phyloP scores from a whole-genome alignment of 139 green algal species.

The Tetradesmus obliquus region DNA sequence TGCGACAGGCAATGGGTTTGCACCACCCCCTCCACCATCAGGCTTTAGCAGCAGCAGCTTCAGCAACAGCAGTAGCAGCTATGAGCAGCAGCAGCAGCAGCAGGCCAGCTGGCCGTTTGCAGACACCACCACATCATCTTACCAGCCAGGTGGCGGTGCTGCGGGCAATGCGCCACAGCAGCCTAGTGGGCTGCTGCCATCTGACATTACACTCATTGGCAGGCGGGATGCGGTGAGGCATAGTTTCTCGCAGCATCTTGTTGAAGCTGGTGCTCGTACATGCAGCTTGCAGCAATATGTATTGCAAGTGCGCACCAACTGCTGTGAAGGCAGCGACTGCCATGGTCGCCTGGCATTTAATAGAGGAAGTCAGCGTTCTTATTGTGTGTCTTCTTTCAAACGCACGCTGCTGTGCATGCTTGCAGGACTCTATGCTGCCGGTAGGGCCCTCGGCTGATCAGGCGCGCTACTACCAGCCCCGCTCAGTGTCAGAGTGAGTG shows the following conservation, averaged over 20 bases:
- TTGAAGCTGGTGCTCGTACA: constrained; percentile 32
- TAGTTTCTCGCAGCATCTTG: neutral
- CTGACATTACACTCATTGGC: constrained; percentile 50
- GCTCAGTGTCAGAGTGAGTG: constrained; percentile 58
- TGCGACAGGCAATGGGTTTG: neutral
- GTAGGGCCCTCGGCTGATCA: constrained; percentile 67
- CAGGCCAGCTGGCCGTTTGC: constrained; percentile 16
- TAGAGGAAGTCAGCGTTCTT: no score
- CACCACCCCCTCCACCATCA: neutral
- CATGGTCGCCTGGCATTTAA: no score
- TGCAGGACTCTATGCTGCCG: constrained; percentile 63
- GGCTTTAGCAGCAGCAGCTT: neutral
- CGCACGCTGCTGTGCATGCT: neutral
- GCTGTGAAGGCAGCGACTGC: no score
- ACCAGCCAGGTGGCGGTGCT: neutral
- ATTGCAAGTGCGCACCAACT: no score
- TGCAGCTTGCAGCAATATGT: no score
- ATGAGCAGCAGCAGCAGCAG: constrained; percentile 24
- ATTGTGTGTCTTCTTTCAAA: no score
- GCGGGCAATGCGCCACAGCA: neutral
- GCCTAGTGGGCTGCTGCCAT: constrained; percentile 21
- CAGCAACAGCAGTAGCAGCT: neutral
- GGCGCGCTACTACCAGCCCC: constrained; percentile 68
- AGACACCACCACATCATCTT: neutral
- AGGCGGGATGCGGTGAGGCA: constrained; percentile 45